A percentile compares a stretch with the other conserved stretches of the same genome.
These are phyloP conservation scores for Isabelozyma rhagii DNA, from an alignment of 805 yeast genomes.

Conservation along the genomic window DNA sequence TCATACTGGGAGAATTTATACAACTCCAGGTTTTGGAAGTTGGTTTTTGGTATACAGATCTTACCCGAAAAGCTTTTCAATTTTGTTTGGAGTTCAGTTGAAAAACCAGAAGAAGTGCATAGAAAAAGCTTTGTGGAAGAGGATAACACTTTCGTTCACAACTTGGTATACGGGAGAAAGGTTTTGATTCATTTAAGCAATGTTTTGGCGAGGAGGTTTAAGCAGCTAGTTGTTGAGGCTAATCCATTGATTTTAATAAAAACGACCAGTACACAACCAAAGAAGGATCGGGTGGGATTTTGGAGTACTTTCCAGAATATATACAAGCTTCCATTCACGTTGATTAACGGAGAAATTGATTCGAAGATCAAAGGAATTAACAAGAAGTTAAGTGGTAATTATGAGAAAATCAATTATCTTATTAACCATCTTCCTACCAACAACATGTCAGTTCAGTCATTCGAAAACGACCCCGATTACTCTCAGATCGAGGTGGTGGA, in stretches of 20 bases:
- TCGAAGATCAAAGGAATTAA: not conserved
- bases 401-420: not conserved
- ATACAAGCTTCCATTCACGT: slow-evolving; percentile 1
- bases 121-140: not conserved
- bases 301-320: not conserved
- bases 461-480: not conserved
- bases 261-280: not conserved
- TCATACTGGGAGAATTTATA: slow-evolving; percentile 33
- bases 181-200: not conserved
- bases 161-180: not conserved
- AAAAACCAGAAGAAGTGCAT: not conserved
- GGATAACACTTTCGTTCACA: not conserved
- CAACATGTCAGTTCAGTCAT: not conserved
- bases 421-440: slow-evolving; percentile 2
- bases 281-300: not conserved
- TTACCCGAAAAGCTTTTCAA: slow-evolving; percentile 24
- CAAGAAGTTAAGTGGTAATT: slow-evolving; percentile 1
- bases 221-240: not conserved
- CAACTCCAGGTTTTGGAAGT: slow-evolving; percentile 20
- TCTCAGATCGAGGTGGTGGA: not conserved
- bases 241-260: not conserved
- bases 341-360: slow-evolving; percentile 1
- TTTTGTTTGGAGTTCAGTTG: slow-evolving; percentile 4
- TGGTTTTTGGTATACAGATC: slow-evolving; percentile 32
- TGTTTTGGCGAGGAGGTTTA: not conserved